Evolutionary conservation across 163 green algal genomes (phyloP), one percentile per base, ranked within the genome.

Genomic region (Coccomyxa subellipsoidea): DNA sequence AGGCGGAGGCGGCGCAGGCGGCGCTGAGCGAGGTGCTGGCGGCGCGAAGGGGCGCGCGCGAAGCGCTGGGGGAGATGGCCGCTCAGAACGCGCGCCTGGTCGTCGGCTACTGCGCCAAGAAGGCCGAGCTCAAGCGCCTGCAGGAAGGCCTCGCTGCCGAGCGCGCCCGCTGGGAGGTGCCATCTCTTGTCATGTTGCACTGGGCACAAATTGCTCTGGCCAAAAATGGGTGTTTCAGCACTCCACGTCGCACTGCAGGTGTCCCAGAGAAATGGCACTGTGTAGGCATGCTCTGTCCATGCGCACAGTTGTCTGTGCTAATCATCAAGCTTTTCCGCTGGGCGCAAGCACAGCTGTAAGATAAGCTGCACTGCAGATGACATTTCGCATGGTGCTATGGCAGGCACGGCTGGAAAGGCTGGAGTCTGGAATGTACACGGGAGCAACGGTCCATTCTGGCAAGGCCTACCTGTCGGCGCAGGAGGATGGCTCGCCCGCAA

Each of bases 61-160:
- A 89, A 27, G 88, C 87, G 31, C 81, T 91, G 12, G 82, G 80
- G 4, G 90, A 93, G 69, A 90, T 92, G 87, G 88, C 88, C 69
- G 78, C 88, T 53, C 84, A 92, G 71, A 91, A 92, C 77, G 87
- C 87, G 0, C 84, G 87, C 72, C 85, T 94, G 47, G 87, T 90
- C 0, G 78, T 77, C 38, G 89, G 85, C 18, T 92, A 90, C 78
- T 83, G 87, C 7, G 86, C 89, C 66, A 92, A 91, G 84, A 90
- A 90, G 79, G 77, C 90, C 35, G 88, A 94, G 59, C 40, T 91
- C 32, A 83, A 81, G 66, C 79, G 84, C 38, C 34, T 91, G 81
- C 85, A 90, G 80, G 87, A 85, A 6, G 84, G 35, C 38, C 8
- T 84, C 66, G 82, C 80, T 38, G 70, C 84, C 59, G 80, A 88